Evolutionary conservation across 768 basidiomycete genomes (phyloP).

Genomic region (Kwoniella dejecticola): DNA sequence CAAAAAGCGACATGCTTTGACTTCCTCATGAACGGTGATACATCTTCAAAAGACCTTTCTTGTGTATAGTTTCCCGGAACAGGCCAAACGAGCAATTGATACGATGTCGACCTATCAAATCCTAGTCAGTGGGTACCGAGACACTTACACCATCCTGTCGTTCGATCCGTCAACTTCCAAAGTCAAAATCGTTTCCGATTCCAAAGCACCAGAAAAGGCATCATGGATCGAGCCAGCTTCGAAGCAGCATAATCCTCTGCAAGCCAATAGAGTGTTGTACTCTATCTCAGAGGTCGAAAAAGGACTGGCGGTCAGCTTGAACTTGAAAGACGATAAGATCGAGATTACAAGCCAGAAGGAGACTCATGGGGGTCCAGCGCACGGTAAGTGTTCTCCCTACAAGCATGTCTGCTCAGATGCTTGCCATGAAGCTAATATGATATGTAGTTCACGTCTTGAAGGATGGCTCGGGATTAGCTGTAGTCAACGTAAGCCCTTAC

Average conservation of each 20-base stretch:
- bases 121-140: conserved; percentile 57
- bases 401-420: neutral
- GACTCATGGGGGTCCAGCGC: conserved; percentile 42
- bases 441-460: conserved; percentile 65
- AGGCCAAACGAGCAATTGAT: too few species aligned
- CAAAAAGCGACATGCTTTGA: too few species aligned
- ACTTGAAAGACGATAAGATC: conserved; percentile 62
- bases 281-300: conserved; percentile 69
- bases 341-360: conserved; percentile 53
- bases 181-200: conserved; percentile 57
- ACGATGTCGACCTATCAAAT: conserved; percentile 20
- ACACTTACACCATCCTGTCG: conserved; percentile 65
- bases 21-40: too few species aligned
- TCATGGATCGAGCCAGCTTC: conserved; percentile 76
- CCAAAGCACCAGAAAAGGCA: conserved; percentile 57
- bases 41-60: too few species aligned
- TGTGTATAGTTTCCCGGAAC: too few species aligned
- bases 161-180: conserved; percentile 64
- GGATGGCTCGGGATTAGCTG: conserved; percentile 63
- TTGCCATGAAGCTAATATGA: neutral
- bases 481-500: conserved; percentile 68
- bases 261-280: conserved; percentile 59
- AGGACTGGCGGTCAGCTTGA: conserved; percentile 66
- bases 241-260: conserved; percentile 51
- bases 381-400: conserved; percentile 25